A percentile compares a stretch with the other conserved stretches of the same genome.
Evolutionary conservation across 2,329 filamentous ascomycete genomes (phyloP).

Genomic region (Diaporthe velutina): DNA sequence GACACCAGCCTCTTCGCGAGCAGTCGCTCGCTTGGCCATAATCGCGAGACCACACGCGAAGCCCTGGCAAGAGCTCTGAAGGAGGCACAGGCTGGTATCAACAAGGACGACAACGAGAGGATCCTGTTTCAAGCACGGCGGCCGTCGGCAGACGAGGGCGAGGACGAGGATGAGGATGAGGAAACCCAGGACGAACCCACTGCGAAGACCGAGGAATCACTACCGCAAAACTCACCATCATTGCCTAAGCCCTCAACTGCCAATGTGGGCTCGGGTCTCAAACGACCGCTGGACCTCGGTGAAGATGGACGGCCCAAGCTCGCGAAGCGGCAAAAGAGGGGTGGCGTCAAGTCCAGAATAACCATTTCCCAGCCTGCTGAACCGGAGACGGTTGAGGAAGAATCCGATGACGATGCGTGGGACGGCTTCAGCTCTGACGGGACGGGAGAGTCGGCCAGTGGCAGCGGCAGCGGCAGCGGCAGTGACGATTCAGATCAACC

Average conservation of each 20-base stretch:
- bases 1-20: constrained; percentile 87
- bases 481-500: constrained; percentile 34
- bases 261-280: constrained; percentile 81
- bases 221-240: not conserved
- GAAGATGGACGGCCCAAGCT: constrained; percentile 85
- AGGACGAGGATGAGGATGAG: constrained; percentile 46
- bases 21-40: constrained; percentile 80
- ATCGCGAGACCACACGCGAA: constrained; percentile 78
- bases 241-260: not conserved
- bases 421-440: constrained; percentile 66
- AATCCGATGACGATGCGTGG: constrained; percentile 62
- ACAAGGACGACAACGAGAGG: constrained; percentile 63
- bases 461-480: constrained; percentile 50
- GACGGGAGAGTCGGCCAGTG: constrained; percentile 41
- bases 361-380: constrained; percentile 59
- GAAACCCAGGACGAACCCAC: constrained; percentile 33
- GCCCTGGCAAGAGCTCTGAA: constrained; percentile 72
- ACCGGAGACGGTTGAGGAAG: constrained; percentile 49
- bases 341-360: constrained; percentile 69
- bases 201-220: not conserved
- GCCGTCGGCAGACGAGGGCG: constrained; percentile 48
- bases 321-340: constrained; percentile 82
- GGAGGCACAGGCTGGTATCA: constrained; percentile 75
- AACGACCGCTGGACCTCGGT: constrained; percentile 85
- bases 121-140: constrained; percentile 65